Evolutionary conservation across 371 early-diverging fungal species (phyloP).

Genomic region (Mucor piriformis): DNA sequence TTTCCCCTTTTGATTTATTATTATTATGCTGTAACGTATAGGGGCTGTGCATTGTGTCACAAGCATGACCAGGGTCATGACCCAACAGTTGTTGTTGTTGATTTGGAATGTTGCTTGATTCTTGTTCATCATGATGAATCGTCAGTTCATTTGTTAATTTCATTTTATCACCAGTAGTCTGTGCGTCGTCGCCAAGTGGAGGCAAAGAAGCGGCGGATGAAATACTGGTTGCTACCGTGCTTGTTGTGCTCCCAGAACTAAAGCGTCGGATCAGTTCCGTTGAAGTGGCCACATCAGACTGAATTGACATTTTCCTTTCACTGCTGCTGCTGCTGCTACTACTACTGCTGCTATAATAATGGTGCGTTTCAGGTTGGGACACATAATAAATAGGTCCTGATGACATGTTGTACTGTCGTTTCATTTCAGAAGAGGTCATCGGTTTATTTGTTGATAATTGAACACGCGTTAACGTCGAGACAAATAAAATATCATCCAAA

Average conservation of each 20-base stretch:
- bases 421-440: conserved; percentile 8
- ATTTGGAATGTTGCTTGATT: not conserved
- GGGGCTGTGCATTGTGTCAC: conserved; percentile 20
- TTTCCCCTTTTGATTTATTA: not conserved
- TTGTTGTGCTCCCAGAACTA: conserved; percentile 22
- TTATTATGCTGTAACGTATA: conserved; percentile 6
- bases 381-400: conserved; percentile 27
- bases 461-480: conserved; percentile 25
- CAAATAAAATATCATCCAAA: conserved; percentile 18
- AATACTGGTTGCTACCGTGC: conserved; percentile 13
- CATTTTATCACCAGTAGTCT: conserved; percentile 1
- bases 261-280: conserved; percentile 29
- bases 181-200: not conserved
- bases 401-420: conserved; percentile 1
- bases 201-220: conserved; percentile 7
- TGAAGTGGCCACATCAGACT: conserved; percentile 17
- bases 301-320: conserved; percentile 13
- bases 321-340: conserved; percentile 6
- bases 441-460: too few species aligned
- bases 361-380: conserved; percentile 61
- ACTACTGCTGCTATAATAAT: conserved; percentile 29
- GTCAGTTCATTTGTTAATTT: not conserved
- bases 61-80: conserved; percentile 13
- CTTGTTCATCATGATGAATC: conserved; percentile 1
- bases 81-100: conserved; percentile 5